phyloP scores from a whole-genome alignment of 2,329 filamentous ascomycete species.

The Curvularia verruculosa region DNA sequence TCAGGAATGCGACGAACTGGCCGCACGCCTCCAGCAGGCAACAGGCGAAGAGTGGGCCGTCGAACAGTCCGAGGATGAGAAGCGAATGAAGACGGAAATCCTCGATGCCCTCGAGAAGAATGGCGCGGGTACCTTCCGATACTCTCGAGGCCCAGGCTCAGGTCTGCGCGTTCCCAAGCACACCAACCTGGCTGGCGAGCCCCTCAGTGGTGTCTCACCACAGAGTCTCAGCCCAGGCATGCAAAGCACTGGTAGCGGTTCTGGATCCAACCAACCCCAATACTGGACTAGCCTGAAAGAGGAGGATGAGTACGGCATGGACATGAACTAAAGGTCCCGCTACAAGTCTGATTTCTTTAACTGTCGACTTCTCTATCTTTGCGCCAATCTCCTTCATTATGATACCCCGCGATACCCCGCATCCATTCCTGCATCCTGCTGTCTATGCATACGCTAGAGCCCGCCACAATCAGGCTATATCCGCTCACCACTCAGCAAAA shows the following conservation, averaged over 20 bases:
- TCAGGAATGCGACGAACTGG: conserved; percentile 85
- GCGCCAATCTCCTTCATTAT: conserved; percentile 37
- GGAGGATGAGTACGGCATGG: conserved; percentile 90
- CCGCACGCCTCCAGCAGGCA: conserved; percentile 64
- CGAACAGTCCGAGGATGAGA: conserved; percentile 81
- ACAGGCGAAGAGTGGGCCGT: conserved; percentile 44
- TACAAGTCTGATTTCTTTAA: conserved; percentile 11
- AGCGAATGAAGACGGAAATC: conserved; percentile 92
- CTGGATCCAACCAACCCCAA: conserved; percentile 55
- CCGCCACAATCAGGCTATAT: conserved; percentile 12
- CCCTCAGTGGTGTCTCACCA: conserved; percentile 64
- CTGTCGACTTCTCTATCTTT: conserved; percentile 18
- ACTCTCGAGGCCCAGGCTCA: conserved; percentile 81
- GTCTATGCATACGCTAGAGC: conserved; percentile 34
- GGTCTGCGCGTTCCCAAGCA: conserved; percentile 91
- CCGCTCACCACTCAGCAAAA: conserved; percentile 7
- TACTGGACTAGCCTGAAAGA: conserved; percentile 80
- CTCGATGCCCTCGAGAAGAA: conserved; percentile 86
- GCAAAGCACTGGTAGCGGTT: conserved; percentile 71
- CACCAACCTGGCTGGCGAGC: conserved; percentile 87
- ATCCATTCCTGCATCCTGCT: conserved; percentile 37
- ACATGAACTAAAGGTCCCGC: conserved; percentile 52
- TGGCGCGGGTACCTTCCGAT: conserved; percentile 75
- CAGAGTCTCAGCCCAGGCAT: conserved; percentile 61
- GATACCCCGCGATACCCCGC: conserved; percentile 48